Evolutionary conservation across 768 basidiomycete species (phyloP).

Genomic region (Kwoniella europaea): DNA sequence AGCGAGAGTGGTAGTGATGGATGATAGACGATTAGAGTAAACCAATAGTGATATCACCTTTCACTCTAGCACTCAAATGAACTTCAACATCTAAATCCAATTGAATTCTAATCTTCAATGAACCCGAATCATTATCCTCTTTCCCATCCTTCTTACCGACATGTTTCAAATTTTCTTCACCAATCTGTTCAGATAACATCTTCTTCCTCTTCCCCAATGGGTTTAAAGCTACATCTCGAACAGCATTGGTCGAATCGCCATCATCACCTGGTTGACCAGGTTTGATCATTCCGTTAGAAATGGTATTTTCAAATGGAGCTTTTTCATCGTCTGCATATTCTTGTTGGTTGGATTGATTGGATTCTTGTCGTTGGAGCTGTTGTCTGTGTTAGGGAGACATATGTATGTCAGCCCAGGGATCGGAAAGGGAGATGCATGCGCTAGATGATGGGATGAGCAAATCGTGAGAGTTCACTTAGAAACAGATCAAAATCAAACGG

Average conservation of each 20-base stretch:
- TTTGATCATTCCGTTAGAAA: slow-evolving; percentile 8
- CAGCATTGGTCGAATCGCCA: not conserved
- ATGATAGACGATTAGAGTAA: slow-evolving; percentile 11
- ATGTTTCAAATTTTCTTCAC: slow-evolving; percentile 7
- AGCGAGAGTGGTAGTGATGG: not conserved
- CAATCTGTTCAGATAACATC: slow-evolving; percentile 18
- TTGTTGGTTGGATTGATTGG: slow-evolving; percentile 6
- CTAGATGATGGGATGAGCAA: not conserved
- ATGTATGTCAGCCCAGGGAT: not conserved
- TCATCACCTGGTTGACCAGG: slow-evolving; percentile 17
- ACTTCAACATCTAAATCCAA: slow-evolving; percentile 25
- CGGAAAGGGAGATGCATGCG: not conserved
- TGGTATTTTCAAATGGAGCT: slow-evolving; percentile 7
- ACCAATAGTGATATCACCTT: slow-evolving; percentile 28
- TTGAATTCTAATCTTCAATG: slow-evolving; percentile 18
- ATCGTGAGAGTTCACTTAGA: not conserved
- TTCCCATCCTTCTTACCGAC: slow-evolving; percentile 22
- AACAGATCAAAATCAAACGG: too few relatives aligned
- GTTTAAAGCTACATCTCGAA: slow-evolving; percentile 17
- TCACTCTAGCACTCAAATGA: slow-evolving; percentile 19
- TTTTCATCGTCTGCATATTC: slow-evolving; percentile 9
- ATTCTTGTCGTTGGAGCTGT: slow-evolving; percentile 11
- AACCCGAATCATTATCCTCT: slow-evolving; percentile 11
- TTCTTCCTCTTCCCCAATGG: slow-evolving; percentile 19
- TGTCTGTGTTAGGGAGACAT: not conserved